Evolutionary conservation across 805 yeast species (phyloP).

Genomic region (Hanseniaspora lachancei): DNA sequence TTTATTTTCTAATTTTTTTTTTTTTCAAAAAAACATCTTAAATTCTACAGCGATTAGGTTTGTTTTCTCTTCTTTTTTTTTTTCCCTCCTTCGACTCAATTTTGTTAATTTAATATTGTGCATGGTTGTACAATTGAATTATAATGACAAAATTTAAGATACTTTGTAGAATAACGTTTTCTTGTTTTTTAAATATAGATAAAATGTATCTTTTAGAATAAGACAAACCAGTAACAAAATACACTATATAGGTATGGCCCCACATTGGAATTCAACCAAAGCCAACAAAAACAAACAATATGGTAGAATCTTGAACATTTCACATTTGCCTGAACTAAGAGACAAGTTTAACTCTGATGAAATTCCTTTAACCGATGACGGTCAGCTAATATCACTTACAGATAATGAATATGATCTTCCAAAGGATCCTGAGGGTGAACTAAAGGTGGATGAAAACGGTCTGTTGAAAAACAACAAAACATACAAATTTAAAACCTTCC

Average conservation of each 20-base stretch:
- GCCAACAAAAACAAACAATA: not conserved
- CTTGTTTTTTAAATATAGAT: too few relatives aligned
- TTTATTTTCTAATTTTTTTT: not conserved
- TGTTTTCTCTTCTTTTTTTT: not conserved
- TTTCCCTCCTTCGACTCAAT: not conserved
- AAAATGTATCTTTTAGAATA: too few relatives aligned
- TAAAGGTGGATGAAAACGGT: conserved; percentile 58
- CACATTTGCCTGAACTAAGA: conserved; percentile 3
- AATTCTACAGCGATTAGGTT: too few relatives aligned
- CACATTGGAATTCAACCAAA: not conserved
- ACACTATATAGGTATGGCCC: not conserved
- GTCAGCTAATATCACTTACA: conserved; percentile 47
- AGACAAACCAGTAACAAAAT: too few relatives aligned
- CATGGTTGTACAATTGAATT: too few relatives aligned
- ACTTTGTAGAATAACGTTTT: too few relatives aligned
- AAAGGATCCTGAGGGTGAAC: conserved; percentile 66
- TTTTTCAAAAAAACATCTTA: not conserved
- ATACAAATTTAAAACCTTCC: conserved; percentile 56
- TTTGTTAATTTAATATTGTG: too few relatives aligned
- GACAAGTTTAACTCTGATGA: conserved; percentile 8
- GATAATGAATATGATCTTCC: conserved; percentile 71
- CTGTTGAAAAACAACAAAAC: conserved; percentile 55
- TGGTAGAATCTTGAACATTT: not conserved
- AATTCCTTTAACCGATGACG: conserved; percentile 47
- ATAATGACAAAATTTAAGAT: too few relatives aligned